Evolutionary conservation across 2,329 filamentous ascomycete genomes (phyloP), one percentile per base, ranked within the genome.

Genomic region (Fusarium tanahbumbuense): DNA sequence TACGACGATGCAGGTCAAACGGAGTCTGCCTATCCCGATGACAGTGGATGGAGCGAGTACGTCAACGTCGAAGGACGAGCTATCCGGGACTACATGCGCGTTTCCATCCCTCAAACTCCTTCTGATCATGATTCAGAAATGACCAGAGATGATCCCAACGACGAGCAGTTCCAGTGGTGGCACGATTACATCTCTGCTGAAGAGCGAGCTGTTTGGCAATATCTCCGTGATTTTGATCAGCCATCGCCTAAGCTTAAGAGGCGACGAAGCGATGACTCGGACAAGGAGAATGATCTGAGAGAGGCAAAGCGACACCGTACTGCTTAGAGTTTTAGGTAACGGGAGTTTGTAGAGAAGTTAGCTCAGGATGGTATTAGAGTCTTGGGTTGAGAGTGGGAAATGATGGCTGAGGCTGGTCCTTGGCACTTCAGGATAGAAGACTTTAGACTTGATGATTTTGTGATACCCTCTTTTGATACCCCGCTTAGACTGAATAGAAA

Each of bases 1-100:
- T 37, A 37, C 2, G 34, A 37, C 3, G 3, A n/a, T 18, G 32
- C 0, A 34, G 16, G 2, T 3, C 32, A 6, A 0, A 3, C 1
- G 18, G 18, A 37, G 34, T 37, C 34, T 37, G 34, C 34, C 6
- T 2, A 2, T n/a, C 34, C 10, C 5, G 2, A 37, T 12, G 34
- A 37, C 3, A 18, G 34, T 7, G 34, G 34, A 0, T 37, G 34
- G 34, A 37, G 34, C 3, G 34, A 37, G 18, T 37, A 37, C 4
- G 34, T 37, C 34, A 10, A 10, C 12, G 34, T 12, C 15, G 5
- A n/a, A 42, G 34, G 18, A 22, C 12, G n/a, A 20, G 18, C n/a
- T 4, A 13, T 2, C 2, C 22, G n/a, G 11, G 9, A 30, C 16
- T 23, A 2, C 8, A 22, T 15, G 2, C 2, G 16, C 16, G 25